Evolutionary conservation across 371 early-diverging fungal genomes (phyloP).

Genomic region (Apophysomyces elegans): DNA sequence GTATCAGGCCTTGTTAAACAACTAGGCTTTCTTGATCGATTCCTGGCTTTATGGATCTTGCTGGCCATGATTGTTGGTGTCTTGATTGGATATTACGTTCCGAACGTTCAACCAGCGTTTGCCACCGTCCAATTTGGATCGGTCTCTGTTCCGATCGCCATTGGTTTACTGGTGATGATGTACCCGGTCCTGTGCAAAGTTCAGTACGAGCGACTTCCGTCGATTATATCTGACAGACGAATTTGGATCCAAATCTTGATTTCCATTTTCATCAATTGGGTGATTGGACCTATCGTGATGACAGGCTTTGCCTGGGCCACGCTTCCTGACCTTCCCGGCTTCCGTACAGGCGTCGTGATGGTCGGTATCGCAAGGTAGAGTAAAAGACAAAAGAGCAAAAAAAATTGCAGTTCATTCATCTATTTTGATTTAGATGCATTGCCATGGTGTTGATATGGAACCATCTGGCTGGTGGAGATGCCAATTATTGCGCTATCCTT

Average conservation of each 20-base stretch:
- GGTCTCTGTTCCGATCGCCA: constrained; percentile 71
- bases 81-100: constrained; percentile 70
- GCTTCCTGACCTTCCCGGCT: constrained; percentile 69
- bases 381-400: neutral
- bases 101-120: constrained; percentile 56
- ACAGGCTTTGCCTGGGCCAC: constrained; percentile 75
- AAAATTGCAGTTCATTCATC: neutral
- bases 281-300: constrained; percentile 75
- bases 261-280: constrained; percentile 70
- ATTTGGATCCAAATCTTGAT: constrained; percentile 54
- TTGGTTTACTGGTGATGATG: constrained; percentile 76
- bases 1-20: constrained; percentile 28
- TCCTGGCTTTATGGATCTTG: constrained; percentile 60
- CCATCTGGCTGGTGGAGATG: constrained; percentile 67
- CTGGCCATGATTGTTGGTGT: constrained; percentile 72
- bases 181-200: constrained; percentile 76
- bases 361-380: constrained; percentile 65
- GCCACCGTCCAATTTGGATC: constrained; percentile 61
- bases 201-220: constrained; percentile 57
- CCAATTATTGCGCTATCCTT: constrained; percentile 68
- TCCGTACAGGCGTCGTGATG: constrained; percentile 75
- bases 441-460: constrained; percentile 87
- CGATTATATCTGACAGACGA: constrained; percentile 37
- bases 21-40: constrained; percentile 53
- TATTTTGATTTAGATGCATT: constrained; percentile 55